These are phyloP conservation scores for Saccharomyces paradoxus DNA, from an alignment of 805 yeast genomes.

Conservation along the genomic window DNA sequence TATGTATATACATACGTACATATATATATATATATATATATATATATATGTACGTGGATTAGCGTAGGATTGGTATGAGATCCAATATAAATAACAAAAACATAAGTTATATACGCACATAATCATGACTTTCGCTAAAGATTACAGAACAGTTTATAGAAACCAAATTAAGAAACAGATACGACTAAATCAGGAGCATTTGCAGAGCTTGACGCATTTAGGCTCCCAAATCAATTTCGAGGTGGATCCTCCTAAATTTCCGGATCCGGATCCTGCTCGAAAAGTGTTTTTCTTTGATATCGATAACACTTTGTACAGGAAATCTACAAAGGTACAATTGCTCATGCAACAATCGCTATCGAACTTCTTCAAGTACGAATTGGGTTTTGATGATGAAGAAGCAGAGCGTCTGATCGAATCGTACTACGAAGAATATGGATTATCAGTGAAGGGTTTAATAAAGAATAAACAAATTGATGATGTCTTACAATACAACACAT, in stretches of 20 bases:
- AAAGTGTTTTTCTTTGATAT: conserved; percentile 76
- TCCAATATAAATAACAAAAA: background rate
- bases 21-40: background rate
- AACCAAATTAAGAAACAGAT: conserved; percentile 20
- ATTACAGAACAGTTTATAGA: conserved; percentile 6
- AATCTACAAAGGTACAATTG: conserved; percentile 71
- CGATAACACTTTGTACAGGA: conserved; percentile 80
- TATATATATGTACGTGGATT: background rate
- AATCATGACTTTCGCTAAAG: background rate
- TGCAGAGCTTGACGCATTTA: conserved; percentile 23
- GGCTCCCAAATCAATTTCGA: conserved; percentile 25
- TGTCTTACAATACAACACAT: conserved; percentile 77
- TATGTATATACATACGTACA: background rate
- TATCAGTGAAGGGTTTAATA: conserved; percentile 85
- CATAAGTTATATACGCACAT: background rate
- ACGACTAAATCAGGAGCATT: conserved; percentile 20
- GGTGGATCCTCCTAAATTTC: conserved; percentile 13
- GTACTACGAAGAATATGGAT: conserved; percentile 81
- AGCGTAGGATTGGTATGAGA: too few species aligned
- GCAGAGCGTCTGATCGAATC: conserved; percentile 63
- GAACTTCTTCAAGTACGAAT: conserved; percentile 60
- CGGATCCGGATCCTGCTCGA: conserved; percentile 20
- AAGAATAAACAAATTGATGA: conserved; percentile 33
- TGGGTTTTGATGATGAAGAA: conserved; percentile 57
- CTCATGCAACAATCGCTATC: conserved; percentile 84